A percentile compares a stretch with the other conserved stretches of the same genome.
phyloP scores from a whole-genome alignment of 164 flowering plant genomes.

The Annona squamosa region DNA sequence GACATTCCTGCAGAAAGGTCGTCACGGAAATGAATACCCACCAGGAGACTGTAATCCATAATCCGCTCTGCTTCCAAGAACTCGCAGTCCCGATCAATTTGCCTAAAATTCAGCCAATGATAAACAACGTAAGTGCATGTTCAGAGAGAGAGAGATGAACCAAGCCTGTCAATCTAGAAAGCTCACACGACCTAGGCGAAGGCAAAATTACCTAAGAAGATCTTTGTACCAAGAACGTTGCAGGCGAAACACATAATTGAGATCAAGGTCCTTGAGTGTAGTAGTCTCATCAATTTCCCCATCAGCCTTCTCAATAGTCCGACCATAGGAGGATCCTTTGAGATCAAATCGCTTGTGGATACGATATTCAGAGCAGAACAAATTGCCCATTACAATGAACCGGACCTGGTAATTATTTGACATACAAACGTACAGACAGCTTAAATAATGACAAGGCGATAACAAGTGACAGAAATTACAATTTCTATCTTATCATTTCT shows the following conservation, averaged over 20 bases:
- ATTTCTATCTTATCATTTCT: conserved; percentile 33
- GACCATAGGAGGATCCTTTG: conserved; percentile 29
- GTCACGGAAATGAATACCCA: conserved; percentile 79
- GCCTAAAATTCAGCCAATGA: conserved; percentile 31
- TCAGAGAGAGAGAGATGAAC: not conserved
- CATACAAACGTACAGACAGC: too few species aligned
- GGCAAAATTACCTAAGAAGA: conserved; percentile 41
- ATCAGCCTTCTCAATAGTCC: conserved; percentile 45
- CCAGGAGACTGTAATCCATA: conserved; percentile 90
- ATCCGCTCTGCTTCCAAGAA: conserved; percentile 76
- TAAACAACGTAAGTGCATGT: not conserved
- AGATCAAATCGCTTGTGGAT: conserved; percentile 60
- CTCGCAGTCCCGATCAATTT: conserved; percentile 71
- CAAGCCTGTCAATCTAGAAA: not conserved
- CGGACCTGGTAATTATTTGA: conserved; percentile 33
- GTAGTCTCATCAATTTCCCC: conserved; percentile 55
- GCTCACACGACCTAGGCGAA: not conserved
- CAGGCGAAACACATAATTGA: conserved; percentile 65
- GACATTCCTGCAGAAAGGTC: conserved; percentile 50
- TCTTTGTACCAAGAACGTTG: conserved; percentile 60
- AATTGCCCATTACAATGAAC: conserved; percentile 65
- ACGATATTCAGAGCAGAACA: conserved; percentile 57
- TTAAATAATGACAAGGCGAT: not conserved
- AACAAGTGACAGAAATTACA: not conserved
- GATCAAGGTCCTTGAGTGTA: conserved; percentile 83